phyloP scores from a whole-genome alignment of 106 monocot species.

The Platanthera zijinensis region DNA sequence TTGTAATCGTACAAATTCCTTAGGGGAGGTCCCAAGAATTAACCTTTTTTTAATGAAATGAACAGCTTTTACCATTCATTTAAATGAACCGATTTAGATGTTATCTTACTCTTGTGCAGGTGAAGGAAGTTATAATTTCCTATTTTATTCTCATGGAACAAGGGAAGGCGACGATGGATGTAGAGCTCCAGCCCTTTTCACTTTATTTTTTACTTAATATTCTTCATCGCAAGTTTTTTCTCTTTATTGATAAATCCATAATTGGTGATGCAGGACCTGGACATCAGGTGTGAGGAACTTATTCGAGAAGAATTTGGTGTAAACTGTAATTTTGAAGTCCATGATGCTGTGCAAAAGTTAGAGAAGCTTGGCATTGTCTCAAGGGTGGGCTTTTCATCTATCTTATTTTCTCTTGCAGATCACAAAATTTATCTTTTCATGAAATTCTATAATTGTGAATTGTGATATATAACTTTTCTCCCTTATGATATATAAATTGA shows the following conservation, averaged over 20 bases:
- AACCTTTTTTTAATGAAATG: neutral
- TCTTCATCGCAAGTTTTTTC: neutral
- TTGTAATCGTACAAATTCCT: too few relatives aligned
- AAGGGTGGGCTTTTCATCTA: conserved; percentile 36
- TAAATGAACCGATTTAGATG: neutral
- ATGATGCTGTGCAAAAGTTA: conserved; percentile 83
- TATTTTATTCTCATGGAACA: conserved; percentile 92
- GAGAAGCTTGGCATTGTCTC: conserved; percentile 88
- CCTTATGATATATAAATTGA: too few relatives aligned
- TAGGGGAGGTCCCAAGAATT: too few relatives aligned
- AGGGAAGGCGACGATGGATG: conserved; percentile 74
- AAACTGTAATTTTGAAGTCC: conserved; percentile 84
- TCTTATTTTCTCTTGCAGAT: neutral
- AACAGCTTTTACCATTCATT: neutral
- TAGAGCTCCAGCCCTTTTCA: conserved; percentile 11
- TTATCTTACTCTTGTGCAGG: conserved; percentile 31
- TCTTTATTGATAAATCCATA: neutral
- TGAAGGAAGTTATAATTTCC: conserved; percentile 88
- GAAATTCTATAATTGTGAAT: too few relatives aligned
- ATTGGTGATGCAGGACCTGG: conserved; percentile 62
- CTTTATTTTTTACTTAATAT: neutral
- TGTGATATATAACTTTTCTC: too few relatives aligned
- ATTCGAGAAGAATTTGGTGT: conserved; percentile 73
- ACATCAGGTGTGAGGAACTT: conserved; percentile 76
- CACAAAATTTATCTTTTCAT: too few relatives aligned